Conservation (phyloP, 2,329 filamentous ascomycete genomes). For the Endocalyx cinctus region DNA sequence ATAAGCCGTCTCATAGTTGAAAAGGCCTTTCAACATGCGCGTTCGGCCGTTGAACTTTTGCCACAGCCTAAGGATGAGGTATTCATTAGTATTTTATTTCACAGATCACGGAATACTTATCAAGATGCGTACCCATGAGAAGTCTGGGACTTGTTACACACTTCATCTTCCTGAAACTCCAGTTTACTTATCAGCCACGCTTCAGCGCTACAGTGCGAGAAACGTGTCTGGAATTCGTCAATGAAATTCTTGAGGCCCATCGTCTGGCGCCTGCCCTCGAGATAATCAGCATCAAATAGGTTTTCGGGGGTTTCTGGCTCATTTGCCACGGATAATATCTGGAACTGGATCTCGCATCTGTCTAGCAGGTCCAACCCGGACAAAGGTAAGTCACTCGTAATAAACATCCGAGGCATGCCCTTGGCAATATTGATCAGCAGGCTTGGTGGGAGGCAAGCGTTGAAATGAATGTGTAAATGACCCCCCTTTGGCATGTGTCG, state of each 20-base stretch:
- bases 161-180: no score
- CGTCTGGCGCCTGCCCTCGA: no score
- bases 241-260: no score
- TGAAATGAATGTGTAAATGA: conserved; percentile 74
- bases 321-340: no score
- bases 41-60: conserved; percentile 58
- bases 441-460: conserved; percentile 61
- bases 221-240: no score
- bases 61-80: conserved; percentile 40
- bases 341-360: no score
- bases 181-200: no score
- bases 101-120: conserved; percentile 23
- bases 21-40: conserved; percentile 56
- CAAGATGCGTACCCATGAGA: no score
- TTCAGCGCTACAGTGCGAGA: no score
- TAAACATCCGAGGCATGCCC: conserved; percentile 62
- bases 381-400: conserved; percentile 56
- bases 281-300: no score
- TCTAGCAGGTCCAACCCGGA: conserved; percentile 37
- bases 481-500: conserved; percentile 63
- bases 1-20: conserved; percentile 54
- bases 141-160: no score
- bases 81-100: conserved; percentile 4
- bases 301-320: no score
- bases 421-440: conserved; percentile 53